Evolutionary conservation across 768 basidiomycete genomes (phyloP), one percentile per base, ranked within the genome.

Genomic region (Trametes meyenii): DNA sequence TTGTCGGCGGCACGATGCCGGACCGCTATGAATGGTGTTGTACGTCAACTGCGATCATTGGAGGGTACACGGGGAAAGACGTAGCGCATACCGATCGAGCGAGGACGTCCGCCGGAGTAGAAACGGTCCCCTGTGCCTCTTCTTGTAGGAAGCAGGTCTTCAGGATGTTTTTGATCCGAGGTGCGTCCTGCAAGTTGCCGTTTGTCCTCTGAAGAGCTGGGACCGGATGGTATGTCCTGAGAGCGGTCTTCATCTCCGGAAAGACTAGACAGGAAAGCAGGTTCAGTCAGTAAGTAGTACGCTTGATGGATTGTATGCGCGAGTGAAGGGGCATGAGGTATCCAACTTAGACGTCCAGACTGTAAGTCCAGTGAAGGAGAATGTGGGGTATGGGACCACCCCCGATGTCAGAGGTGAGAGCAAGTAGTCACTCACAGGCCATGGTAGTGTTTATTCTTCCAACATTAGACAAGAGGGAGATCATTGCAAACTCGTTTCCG

Each of bases 391-490:
- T 14, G 36, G 21, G 19, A 13, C 36, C 16, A 14, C 8, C 8
- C 10, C 7, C 19, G 36, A 53, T 5, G 19, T 29, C 10, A 44
- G 23, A 46, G 8, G 6, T 16, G 48, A 5, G 11, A 29, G 10
- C 10, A 13, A 24, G 19, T 23, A 21, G 21, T n/a, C 14, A 72
- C 86, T 74, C 70, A 92, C 90, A 93, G 61, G 90, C 90, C 83
- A 91, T 86, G 5, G 90, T 92, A 5, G 90, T 89, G 70, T 90
- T 90, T 65, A 92, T 83, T 57, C 90, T 77, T 29, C 89, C 89
- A n/a, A 91, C 85, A 66, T 92, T 92, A 21, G 89, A 85, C 26
- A 91, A 75, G 5, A 92, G 76, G 1, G 85, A 82, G 40, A 92
- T 80, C 82, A 88, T 89, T n/a, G 85, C 84, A 74, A 90, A 88